These are phyloP conservation scores for Calycina marina DNA, from an alignment of 2,329 filamentous ascomycete species.

Conservation along the genomic window DNA sequence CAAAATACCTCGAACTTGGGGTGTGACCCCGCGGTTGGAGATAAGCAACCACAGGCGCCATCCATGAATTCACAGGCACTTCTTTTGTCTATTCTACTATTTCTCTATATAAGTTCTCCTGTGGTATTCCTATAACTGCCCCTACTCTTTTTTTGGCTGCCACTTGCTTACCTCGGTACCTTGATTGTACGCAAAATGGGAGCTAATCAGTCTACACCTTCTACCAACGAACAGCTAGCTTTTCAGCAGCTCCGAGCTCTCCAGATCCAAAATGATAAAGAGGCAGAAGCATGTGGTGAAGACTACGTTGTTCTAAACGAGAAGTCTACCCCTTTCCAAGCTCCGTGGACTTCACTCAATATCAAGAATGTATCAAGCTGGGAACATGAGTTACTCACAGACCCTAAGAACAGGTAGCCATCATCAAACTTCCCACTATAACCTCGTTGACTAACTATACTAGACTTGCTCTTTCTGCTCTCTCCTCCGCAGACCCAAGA, in stretches of 20 bases:
- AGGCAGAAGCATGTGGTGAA: slow-evolving; percentile 24
- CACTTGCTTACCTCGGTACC: background rate
- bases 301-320: slow-evolving; percentile 35
- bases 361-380: slow-evolving; percentile 37
- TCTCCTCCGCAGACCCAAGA: slow-evolving; percentile 52
- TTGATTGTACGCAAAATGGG: too few relatives aligned
- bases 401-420: slow-evolving; percentile 49
- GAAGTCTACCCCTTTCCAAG: slow-evolving; percentile 23
- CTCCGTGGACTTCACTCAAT: slow-evolving; percentile 29
- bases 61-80: too few relatives aligned
- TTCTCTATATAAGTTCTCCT: too few relatives aligned
- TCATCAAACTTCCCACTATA: background rate
- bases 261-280: slow-evolving; percentile 27
- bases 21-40: too few relatives aligned
- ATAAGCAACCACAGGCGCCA: too few relatives aligned
- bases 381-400: slow-evolving; percentile 46
- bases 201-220: slow-evolving; percentile 14
- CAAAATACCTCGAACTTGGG: too few relatives aligned
- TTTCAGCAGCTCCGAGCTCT: slow-evolving; percentile 30
- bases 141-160: background rate
- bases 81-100: too few relatives aligned
- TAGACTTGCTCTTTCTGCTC: slow-evolving; percentile 61
- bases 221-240: slow-evolving; percentile 26
- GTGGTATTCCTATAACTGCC: too few relatives aligned
- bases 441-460: background rate